Evolutionary conservation across 2,329 filamentous ascomycete genomes (phyloP), one percentile per base, ranked within the genome.

Genomic region (Thielaviopsis musarum): DNA sequence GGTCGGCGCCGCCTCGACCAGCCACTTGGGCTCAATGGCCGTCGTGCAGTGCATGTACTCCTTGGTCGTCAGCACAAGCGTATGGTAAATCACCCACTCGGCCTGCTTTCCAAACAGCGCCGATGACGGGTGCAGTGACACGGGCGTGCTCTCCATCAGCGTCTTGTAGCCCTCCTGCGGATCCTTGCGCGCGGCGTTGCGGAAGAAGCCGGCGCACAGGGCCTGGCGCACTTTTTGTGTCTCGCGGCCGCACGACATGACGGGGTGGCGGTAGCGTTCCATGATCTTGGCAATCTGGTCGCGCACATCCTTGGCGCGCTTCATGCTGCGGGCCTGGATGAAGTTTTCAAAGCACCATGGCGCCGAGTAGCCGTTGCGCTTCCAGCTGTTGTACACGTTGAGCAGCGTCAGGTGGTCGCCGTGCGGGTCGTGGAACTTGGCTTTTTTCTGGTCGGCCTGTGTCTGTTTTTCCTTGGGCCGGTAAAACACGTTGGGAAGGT

Each of bases 311-410:
- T 91, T 88, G 10, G 89, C 91, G 12, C 91, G 85, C 61, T 83
- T 81, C 81, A 98, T 95, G 38, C 84, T 84, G 1, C 91, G 82
- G 4, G 89, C 90, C 69, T 97, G 91, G 69, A 98, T 93, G 70
- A 95, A 98, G 71, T 98, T 96, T 68, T 98, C 94, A 65, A 89
- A 91, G 69, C 93, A 97, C 93, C 93, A 98, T 0, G 91, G 84
- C 60, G 83, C 88, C 56, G 83, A 87, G 72, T 82, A 95, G 6
- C 85, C 84, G 63, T 83, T 86, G 52, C 84, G 79, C 70, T 95
- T 95, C 93, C 93, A 98, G n/a, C 81, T 84, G 67, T 96, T 95
- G 75, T 95, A 98, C 0, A 98, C 91, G 66, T 98, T 98, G 52
- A 98, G 81, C 0, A 97, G 77, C 0, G 93, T 98, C 13, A 98